These are phyloP conservation scores for Magnaporthales sp. DNA, from an alignment of 2,329 filamentous ascomycete genomes.

Conservation along the genomic window DNA sequence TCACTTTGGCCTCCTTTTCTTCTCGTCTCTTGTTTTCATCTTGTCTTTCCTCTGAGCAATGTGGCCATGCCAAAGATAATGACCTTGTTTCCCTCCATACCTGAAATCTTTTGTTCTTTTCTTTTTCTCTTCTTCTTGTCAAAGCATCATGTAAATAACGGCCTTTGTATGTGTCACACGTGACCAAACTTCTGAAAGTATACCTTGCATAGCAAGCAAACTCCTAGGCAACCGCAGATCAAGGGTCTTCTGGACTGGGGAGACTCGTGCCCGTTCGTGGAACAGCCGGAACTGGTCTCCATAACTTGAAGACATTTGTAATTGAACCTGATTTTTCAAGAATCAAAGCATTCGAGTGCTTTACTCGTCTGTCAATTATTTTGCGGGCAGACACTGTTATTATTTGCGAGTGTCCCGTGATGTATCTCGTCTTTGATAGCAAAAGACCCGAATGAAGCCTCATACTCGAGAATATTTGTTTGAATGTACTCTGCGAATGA, in stretches of 20 bases:
- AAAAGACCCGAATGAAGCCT: not conserved
- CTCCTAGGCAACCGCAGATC: not conserved
- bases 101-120: not conserved
- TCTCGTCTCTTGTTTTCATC: not conserved
- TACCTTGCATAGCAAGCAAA: not conserved
- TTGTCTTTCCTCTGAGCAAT: not conserved
- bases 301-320: not conserved
- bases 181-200: not conserved
- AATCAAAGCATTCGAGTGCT: not conserved
- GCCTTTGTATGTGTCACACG: not conserved
- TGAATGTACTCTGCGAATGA: not conserved
- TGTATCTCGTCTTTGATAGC: not conserved
- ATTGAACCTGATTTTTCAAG: not conserved
- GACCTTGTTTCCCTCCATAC: not conserved
- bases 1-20: not conserved
- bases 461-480: not conserved
- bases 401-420: not conserved
- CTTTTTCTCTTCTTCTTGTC: not conserved
- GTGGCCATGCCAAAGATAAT: not conserved
- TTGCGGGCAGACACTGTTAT: not conserved
- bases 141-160: not conserved
- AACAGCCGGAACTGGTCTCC: not conserved
- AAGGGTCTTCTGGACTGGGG: not conserved
- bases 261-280: not conserved
- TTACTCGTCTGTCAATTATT: not conserved